These are phyloP conservation scores for Pythium rishiriense DNA, from an alignment of 352 stramenopile genomes.

Conservation along the genomic window DNA sequence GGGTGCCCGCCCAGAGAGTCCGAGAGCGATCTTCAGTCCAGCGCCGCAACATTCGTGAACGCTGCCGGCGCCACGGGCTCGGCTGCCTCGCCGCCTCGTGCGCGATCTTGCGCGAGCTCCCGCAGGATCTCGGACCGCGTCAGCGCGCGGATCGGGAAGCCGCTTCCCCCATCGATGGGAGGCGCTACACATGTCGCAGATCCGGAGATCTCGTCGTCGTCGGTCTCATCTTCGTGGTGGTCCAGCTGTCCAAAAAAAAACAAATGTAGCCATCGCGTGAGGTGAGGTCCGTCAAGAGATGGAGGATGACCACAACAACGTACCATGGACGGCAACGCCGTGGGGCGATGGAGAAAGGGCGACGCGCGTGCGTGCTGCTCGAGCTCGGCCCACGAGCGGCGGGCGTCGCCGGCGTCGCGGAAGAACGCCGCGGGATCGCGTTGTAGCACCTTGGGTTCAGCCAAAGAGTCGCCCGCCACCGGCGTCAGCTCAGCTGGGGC, in stretches of 20 bases:
- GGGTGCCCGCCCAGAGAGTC: no score
- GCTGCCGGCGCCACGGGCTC: neutral
- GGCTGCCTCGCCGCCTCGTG: neutral
- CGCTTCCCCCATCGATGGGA: neutral
- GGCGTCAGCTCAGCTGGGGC: no score
- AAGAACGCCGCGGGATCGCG: conserved; percentile 36
- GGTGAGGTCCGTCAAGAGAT: no score
- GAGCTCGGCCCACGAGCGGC: conserved; percentile 64
- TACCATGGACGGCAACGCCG: conserved; percentile 53
- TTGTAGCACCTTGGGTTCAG: conserved; percentile 18
- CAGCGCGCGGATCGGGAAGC: conserved; percentile 39
- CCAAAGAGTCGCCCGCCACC: neutral
- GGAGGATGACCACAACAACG: conserved; percentile 4
- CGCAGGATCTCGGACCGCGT: conserved; percentile 57
- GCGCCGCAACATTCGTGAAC: conserved; percentile 40
- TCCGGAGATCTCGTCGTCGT: conserved; percentile 9
- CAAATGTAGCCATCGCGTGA: no score
- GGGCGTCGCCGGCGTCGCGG: conserved; percentile 37
- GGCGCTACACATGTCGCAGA: conserved; percentile 14
- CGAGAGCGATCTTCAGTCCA: conserved; percentile 36
- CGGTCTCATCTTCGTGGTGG: conserved; percentile 10
- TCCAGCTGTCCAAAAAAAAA: neutral
- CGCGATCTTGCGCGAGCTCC: conserved; percentile 26
- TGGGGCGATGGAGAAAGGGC: conserved; percentile 47
- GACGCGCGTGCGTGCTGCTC: conserved; percentile 52